phyloP scores from a whole-genome alignment of 768 basidiomycete species.

The Leccinum uliginosum region DNA sequence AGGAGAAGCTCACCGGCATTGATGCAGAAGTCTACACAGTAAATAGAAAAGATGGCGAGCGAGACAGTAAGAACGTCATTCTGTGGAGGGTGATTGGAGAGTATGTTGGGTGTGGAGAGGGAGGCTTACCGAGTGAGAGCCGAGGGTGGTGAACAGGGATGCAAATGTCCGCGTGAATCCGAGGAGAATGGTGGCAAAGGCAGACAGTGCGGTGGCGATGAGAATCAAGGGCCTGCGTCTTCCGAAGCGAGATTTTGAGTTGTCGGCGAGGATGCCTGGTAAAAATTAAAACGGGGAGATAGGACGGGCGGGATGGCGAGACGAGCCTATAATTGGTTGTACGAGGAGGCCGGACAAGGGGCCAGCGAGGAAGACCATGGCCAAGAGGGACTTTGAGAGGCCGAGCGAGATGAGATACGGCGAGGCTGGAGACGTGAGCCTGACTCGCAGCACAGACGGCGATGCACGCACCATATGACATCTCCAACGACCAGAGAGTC shows the following conservation, averaged over 20 bases:
- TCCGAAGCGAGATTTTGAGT: slow-evolving; percentile 78
- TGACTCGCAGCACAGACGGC: not conserved
- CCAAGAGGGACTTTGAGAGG: slow-evolving; percentile 80
- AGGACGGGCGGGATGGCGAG: not conserved
- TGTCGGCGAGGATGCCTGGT: slow-evolving; percentile 69
- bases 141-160: slow-evolving; percentile 34
- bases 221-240: slow-evolving; percentile 86
- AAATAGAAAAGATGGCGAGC: slow-evolving; percentile 71
- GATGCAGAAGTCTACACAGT: slow-evolving; percentile 61
- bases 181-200: slow-evolving; percentile 70
- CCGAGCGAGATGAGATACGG: slow-evolving; percentile 91
- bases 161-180: slow-evolving; percentile 78
- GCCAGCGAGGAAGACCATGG: slow-evolving; percentile 89
- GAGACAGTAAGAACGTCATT: slow-evolving; percentile 67
- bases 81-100: slow-evolving; percentile 27
- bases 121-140: slow-evolving; percentile 32
- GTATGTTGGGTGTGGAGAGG: not conserved
- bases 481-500: slow-evolving; percentile 91
- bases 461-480: slow-evolving; percentile 73
- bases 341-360: slow-evolving; percentile 87
- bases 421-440: slow-evolving; percentile 43
- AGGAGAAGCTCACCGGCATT: slow-evolving; percentile 41
- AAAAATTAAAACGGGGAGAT: not conserved
- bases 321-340: slow-evolving; percentile 79
- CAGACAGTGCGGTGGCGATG: slow-evolving; percentile 59